Conservation (phyloP, 148 eudicot species). For the Rhododendron molle region DNA sequence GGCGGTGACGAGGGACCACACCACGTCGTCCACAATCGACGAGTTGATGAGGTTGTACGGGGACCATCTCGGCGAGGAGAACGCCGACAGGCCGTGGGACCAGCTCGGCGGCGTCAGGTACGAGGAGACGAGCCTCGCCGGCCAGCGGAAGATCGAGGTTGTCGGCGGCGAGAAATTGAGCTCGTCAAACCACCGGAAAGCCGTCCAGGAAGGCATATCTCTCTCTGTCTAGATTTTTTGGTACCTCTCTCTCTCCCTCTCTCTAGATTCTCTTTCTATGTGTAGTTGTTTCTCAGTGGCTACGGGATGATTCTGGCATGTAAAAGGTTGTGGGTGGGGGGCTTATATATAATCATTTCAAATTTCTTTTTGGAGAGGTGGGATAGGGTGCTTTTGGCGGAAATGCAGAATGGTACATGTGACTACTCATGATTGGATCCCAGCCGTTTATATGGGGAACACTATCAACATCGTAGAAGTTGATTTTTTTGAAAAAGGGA, state of each 20-base stretch:
- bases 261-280: neutral
- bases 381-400: neutral
- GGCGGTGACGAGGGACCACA: constrained; percentile 34
- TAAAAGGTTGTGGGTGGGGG: neutral
- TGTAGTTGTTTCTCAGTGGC: neutral
- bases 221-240: neutral
- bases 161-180: constrained; percentile 20
- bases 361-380: neutral
- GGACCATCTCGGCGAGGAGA: constrained; percentile 8
- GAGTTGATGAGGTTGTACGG: constrained; percentile 13
- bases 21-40: constrained; percentile 24
- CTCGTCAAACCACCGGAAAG: constrained; percentile 20
- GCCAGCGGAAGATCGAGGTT: constrained; percentile 26
- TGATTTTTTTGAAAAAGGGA: neutral
- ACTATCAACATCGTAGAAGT: neutral
- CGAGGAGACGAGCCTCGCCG: constrained; percentile 24
- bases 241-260: neutral
- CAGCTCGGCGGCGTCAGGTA: constrained; percentile 1
- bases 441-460: neutral
- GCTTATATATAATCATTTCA: neutral
- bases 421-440: neutral
- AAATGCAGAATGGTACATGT: neutral
- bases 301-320: neutral
- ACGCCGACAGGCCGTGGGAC: neutral
- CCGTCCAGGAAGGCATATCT: constrained; percentile 10